Percentiles rank a stretch among this genome's conserved stretches.
phyloP scores from a whole-genome alignment of 257 asterid genomes.

The Nicotiana tomentosiformis region DNA sequence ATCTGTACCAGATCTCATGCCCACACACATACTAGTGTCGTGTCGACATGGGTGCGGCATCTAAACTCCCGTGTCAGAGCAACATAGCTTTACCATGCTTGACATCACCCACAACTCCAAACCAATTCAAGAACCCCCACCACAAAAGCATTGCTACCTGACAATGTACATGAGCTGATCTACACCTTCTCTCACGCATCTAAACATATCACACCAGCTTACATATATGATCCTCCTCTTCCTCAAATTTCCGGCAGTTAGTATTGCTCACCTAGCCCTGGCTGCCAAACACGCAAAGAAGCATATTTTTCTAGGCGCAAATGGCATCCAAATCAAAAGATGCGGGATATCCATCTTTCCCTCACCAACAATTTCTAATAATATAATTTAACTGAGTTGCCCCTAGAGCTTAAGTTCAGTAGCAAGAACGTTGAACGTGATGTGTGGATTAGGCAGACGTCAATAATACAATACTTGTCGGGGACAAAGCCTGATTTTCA shows the following conservation, averaged over 20 bases:
- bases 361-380: not conserved
- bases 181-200: not conserved
- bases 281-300: not conserved
- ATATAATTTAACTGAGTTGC: not conserved
- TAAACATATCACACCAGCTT: not conserved
- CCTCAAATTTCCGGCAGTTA: too few species aligned
- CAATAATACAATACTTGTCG: too few species aligned
- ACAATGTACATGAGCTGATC: not conserved
- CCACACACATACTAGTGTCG: too few species aligned
- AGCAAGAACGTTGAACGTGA: too few species aligned
- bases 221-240: not conserved
- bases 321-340: not conserved
- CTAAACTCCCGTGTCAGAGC: too few species aligned
- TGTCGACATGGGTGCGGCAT: too few species aligned
- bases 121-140: not conserved
- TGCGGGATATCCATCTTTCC: not conserved
- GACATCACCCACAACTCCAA: not conserved
- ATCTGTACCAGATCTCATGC: too few species aligned
- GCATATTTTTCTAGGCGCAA: not conserved
- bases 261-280: not conserved
- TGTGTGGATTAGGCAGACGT: too few species aligned
- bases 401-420: too few species aligned
- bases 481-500: too few species aligned
- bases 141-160: not conserved
- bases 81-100: not conserved